phyloP scores from a whole-genome alignment of 1,139 yeast genomes.

The Suhomyces guaymorum region DNA sequence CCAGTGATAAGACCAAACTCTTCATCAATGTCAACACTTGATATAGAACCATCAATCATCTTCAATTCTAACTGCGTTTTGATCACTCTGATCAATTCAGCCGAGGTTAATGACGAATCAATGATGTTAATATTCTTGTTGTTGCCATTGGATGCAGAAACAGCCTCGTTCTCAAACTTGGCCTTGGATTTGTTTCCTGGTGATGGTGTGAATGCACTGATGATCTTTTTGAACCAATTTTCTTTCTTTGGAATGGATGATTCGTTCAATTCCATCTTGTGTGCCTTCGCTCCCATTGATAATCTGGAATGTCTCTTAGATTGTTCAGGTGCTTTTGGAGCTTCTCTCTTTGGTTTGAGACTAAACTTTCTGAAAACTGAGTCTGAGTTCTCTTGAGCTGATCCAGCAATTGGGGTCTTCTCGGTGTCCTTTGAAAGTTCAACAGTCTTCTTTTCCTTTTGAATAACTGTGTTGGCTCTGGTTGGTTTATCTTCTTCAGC shows the following conservation, averaged over 20 bases:
- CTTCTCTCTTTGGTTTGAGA: constrained; percentile 46
- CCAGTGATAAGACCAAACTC: constrained; percentile 50
- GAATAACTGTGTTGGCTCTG: background rate
- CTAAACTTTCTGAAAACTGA: constrained; percentile 33
- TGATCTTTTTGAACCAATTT: constrained; percentile 43
- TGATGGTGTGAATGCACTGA: constrained; percentile 21
- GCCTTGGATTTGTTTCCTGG: constrained; percentile 9
- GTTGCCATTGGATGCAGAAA: constrained; percentile 7
- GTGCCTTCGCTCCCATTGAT: constrained; percentile 18
- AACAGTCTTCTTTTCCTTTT: constrained; percentile 1
- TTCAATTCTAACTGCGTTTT: constrained; percentile 48
- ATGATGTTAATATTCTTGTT: constrained; percentile 32
- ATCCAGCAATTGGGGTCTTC: too few relatives aligned
- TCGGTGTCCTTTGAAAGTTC: background rate
- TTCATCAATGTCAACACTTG: constrained; percentile 42
- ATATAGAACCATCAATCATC: constrained; percentile 52
- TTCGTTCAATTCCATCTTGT: constrained; percentile 11
- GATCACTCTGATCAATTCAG: constrained; percentile 36
- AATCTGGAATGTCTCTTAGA: constrained; percentile 28
- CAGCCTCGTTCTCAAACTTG: constrained; percentile 2
- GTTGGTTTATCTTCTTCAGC: constrained; percentile 4
- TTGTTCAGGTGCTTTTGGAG: constrained; percentile 43
- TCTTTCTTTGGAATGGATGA: constrained; percentile 18
- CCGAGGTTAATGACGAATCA: constrained; percentile 34
- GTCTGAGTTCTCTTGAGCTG: constrained; percentile 8